Percentiles rank a stretch among this genome's conserved stretches.
These are phyloP conservation scores for Xylaria sp. DNA, from an alignment of 2,329 filamentous ascomycete species.

Conservation along the genomic window DNA sequence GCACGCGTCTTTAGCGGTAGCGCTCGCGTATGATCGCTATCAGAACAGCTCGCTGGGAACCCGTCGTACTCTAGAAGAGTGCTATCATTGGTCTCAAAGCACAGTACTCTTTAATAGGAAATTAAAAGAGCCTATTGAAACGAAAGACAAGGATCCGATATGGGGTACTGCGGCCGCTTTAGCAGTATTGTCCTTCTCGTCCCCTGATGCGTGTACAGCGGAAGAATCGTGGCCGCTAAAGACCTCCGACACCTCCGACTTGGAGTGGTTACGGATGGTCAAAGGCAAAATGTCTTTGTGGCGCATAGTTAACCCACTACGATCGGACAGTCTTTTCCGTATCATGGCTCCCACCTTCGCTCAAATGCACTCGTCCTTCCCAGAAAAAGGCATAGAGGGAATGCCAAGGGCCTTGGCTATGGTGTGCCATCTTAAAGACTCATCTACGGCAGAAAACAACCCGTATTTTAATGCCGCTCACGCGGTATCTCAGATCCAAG, in stretches of 20 bases:
- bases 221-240: constrained; percentile 52
- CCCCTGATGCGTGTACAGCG: constrained; percentile 49
- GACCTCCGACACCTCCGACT: constrained; percentile 38
- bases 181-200: constrained; percentile 54
- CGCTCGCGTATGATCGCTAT: constrained; percentile 54
- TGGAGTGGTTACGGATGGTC: constrained; percentile 52
- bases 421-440: constrained; percentile 43
- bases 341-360: constrained; percentile 50
- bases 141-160: constrained; percentile 55
- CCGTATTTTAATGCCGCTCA: constrained; percentile 54
- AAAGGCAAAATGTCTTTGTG: constrained; percentile 53
- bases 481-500: constrained; percentile 48
- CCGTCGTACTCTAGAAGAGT: constrained; percentile 52
- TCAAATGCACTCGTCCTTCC: constrained; percentile 51
- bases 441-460: constrained; percentile 50
- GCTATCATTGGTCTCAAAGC: constrained; percentile 56
- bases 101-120: constrained; percentile 54
- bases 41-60: constrained; percentile 39
- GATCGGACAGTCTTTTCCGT: constrained; percentile 51
- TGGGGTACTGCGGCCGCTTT: constrained; percentile 59
- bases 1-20: constrained; percentile 58
- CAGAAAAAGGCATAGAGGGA: constrained; percentile 41
- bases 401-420: constrained; percentile 43
- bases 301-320: constrained; percentile 49
- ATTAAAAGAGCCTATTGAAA: constrained; percentile 49